Evolutionary conservation across 495 filamentous ascomycete species (phyloP), one percentile per base, ranked within the genome.

Genomic region (Immersiella caudata): DNA sequence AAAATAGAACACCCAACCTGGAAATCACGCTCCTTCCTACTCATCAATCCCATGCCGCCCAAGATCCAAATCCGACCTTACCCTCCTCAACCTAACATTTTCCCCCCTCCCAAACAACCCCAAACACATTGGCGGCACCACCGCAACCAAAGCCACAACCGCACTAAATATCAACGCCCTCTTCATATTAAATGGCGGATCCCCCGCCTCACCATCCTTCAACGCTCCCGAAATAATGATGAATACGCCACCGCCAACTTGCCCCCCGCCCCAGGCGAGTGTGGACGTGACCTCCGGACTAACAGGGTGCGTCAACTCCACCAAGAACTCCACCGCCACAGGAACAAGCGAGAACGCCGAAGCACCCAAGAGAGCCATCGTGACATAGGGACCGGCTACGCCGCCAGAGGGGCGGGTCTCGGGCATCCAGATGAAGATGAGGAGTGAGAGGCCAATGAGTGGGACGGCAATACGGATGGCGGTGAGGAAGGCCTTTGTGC

Each of bases 211-310:
- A 0, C 83, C 84, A 9, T 79, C 90, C 78, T 91, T 92, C 71
- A 98, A 79, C 52, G 89, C 92, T 73, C 92, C 90, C 78, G 90
- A 90, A 46, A 92, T 78, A 21, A 99, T 73, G 72, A 97, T 90
- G 74, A 97, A 97, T 11, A 95, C 74, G 0, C 85, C 94, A 1
- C 95, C 95, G 0, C 94, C 74, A 9, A 93, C 70, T 79, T 93
- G 91, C 0, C 93, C 94, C 18, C 90, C 90, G 11, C 85, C 85
- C 95, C 94, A 98, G 72, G 90, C 89, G 29, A 96, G 82, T 56
- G 90, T 91, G 61, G 85, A 89, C 7, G 92, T 90, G 59, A 97
- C 86, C 81, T 95, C 94, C 1, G 95, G 93, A n/a, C 88, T 89
- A 25, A 94, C 88, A 0, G 94, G 94, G 68, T 93, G 90, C 20